Conservation (phyloP, 345 rosid species). For the Eucalyptus brandiana region DNA sequence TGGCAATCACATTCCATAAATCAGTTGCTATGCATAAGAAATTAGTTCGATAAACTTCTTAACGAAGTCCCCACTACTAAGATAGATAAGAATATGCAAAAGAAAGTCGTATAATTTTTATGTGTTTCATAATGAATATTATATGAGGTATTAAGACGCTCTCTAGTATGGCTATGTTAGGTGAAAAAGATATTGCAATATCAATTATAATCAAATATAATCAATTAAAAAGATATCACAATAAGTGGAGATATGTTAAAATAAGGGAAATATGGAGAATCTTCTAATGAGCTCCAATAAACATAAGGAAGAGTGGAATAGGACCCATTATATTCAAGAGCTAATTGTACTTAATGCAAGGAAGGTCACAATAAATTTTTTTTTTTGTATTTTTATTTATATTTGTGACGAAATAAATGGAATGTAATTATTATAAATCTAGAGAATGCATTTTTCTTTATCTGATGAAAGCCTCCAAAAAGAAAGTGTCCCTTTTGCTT, state of each 20-base stretch:
- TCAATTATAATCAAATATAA: background rate
- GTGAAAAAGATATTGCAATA: background rate
- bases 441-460: background rate
- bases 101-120: background rate
- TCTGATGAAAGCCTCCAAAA: background rate
- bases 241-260: background rate
- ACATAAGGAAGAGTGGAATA: background rate
- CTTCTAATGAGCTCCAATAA: background rate
- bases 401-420: background rate
- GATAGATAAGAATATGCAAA: background rate
- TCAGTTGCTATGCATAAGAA: background rate
- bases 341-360: background rate
- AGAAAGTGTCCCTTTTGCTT: background rate
- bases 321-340: background rate
- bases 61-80: background rate
- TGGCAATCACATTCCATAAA: background rate
- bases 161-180: background rate
- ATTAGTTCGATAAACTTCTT: background rate
- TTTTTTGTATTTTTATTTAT: background rate
- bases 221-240: background rate
- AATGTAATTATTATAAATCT: background rate
- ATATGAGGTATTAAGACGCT: background rate
- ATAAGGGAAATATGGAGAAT: background rate
- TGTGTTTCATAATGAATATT: background rate
- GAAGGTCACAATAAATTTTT: background rate